phyloP scores from a whole-genome alignment of 2,329 filamentous ascomycete genomes.

The Teratosphaeria epicoccoides region DNA sequence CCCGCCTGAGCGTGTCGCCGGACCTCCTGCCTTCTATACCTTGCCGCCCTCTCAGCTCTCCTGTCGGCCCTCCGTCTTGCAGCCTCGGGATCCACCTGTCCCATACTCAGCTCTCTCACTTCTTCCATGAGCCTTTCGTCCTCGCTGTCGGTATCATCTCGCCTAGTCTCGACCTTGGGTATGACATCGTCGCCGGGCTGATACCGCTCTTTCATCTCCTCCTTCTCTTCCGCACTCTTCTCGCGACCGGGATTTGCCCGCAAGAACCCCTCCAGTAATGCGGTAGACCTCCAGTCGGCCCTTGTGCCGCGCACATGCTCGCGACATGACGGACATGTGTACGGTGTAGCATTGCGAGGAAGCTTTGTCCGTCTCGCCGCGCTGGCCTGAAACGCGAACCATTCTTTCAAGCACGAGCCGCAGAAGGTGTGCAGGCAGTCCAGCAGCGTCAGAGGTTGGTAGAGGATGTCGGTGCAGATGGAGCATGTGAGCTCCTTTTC shows the following conservation, averaged over 20 bases:
- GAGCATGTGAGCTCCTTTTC: slow-evolving; percentile 56
- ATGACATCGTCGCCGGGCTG: slow-evolving; percentile 73
- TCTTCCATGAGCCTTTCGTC: slow-evolving; percentile 61
- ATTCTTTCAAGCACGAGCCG: slow-evolving; percentile 88
- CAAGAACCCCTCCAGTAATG: slow-evolving; percentile 79
- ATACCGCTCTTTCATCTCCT: slow-evolving; percentile 65
- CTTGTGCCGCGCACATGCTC: slow-evolving; percentile 74
- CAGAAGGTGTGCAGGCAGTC: slow-evolving; percentile 61
- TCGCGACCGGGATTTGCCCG: slow-evolving; percentile 66
- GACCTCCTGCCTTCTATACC: slow-evolving; percentile 3
- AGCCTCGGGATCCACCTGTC: slow-evolving; percentile 43
- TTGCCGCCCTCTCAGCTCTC: not conserved
- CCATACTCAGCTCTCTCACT: slow-evolving; percentile 62
- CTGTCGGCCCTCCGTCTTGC: slow-evolving; percentile 15
- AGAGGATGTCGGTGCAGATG: slow-evolving; percentile 74
- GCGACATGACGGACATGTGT: slow-evolving; percentile 89
- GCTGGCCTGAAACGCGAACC: slow-evolving; percentile 74
- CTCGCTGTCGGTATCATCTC: slow-evolving; percentile 42
- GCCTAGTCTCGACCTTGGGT: slow-evolving; percentile 48
- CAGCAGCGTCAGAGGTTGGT: slow-evolving; percentile 30
- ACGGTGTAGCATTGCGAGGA: slow-evolving; percentile 32
- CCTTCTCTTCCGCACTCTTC: slow-evolving; percentile 60
- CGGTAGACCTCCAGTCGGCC: slow-evolving; percentile 83
- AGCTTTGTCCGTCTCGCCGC: slow-evolving; percentile 41
- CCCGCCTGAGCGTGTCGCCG: not conserved